Evolutionary conservation across 768 basidiomycete genomes (phyloP).

Genomic region (Royoungia palumana): DNA sequence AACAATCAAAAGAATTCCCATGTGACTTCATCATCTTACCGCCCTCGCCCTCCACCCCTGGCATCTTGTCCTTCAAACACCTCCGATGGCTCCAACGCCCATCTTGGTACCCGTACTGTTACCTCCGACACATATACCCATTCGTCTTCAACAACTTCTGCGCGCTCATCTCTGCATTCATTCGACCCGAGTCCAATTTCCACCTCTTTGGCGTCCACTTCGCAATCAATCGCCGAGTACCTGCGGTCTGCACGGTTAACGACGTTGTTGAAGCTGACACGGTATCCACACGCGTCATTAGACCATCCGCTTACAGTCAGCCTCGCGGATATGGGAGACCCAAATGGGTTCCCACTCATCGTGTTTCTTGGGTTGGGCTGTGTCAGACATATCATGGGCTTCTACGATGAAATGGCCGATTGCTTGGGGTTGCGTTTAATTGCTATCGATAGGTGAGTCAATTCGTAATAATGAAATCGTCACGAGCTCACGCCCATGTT

Average conservation of each 20-base stretch:
- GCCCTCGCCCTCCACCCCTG: constrained; percentile 35
- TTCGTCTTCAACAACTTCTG: constrained; percentile 39
- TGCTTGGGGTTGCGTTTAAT: constrained; percentile 84
- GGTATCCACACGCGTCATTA: constrained; percentile 74
- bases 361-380: constrained; percentile 93
- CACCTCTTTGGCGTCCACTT: constrained; percentile 51
- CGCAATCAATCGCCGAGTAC: constrained; percentile 81
- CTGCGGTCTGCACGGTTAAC: constrained; percentile 85
- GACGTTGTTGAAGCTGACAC: constrained; percentile 72
- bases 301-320: constrained; percentile 79
- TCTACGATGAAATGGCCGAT: constrained; percentile 96
- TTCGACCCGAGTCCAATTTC: constrained; percentile 29
- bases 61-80: constrained; percentile 40
- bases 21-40: constrained; percentile 38
- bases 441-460: constrained; percentile 81
- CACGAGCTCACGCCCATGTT: constrained; percentile 11
- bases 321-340: constrained; percentile 87
- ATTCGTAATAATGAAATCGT: background rate
- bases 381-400: constrained; percentile 89
- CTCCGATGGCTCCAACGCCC: constrained; percentile 55
- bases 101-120: constrained; percentile 14
- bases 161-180: constrained; percentile 21
- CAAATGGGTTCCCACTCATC: constrained; percentile 82
- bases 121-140: constrained; percentile 55
- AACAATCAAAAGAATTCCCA: constrained; percentile 47